Evolutionary conservation across 768 basidiomycete genomes (phyloP).

Genomic region (Lactarius indigo): DNA sequence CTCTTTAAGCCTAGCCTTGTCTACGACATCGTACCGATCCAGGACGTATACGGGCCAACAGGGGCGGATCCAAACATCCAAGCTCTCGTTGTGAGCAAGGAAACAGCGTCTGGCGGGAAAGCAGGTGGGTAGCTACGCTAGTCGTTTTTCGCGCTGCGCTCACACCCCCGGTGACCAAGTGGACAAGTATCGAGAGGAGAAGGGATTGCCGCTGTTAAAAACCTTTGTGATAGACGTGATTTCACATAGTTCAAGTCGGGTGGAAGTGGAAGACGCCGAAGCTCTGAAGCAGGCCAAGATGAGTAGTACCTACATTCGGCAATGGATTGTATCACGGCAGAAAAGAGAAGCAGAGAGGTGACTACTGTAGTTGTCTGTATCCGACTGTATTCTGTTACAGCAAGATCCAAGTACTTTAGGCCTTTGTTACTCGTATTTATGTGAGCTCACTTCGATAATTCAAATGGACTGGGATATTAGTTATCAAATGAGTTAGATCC

Average conservation of each 20-base stretch:
- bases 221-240: conserved; percentile 89
- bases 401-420: too few relatives aligned
- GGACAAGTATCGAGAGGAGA: conserved; percentile 52
- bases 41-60: conserved; percentile 91
- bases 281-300: conserved; percentile 78
- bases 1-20: conserved; percentile 64
- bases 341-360: conserved; percentile 2
- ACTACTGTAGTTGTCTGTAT: background rate
- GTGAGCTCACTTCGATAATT: too few relatives aligned
- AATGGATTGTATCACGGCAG: conserved; percentile 62
- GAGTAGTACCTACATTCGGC: conserved; percentile 90
- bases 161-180: conserved; percentile 42
- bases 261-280: conserved; percentile 65
- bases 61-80: conserved; percentile 85
- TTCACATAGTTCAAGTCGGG: conserved; percentile 54
- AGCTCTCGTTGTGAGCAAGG: conserved; percentile 85
- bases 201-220: conserved; percentile 54
- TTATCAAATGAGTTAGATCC: too few relatives aligned
- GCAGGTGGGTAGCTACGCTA: conserved; percentile 50
- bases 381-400: background rate
- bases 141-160: background rate
- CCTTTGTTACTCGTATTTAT: too few relatives aligned
- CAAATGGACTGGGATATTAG: too few relatives aligned
- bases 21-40: conserved; percentile 68
- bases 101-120: conserved; percentile 74